Evolutionary conservation across 208 protist genomes (phyloP).

Genomic region (Angomonas ambiguus): DNA sequence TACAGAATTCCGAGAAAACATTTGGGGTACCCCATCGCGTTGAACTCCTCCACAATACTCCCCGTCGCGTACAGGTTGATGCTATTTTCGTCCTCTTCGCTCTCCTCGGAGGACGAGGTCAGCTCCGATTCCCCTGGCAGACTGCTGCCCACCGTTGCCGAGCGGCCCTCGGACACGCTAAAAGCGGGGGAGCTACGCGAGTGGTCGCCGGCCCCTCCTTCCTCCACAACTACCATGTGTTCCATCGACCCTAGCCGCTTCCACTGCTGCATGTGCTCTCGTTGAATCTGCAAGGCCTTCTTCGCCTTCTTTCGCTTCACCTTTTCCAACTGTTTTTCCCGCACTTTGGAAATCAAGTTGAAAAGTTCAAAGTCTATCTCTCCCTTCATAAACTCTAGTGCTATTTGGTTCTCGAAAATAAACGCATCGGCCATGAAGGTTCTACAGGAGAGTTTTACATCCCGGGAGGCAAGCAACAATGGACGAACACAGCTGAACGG

Average conservation of each 20-base stretch:
- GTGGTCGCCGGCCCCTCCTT: background rate
- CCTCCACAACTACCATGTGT: background rate
- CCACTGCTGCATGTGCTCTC: background rate
- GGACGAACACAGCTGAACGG: slow-evolving; percentile 15
- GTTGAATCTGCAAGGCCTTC: slow-evolving; percentile 3
- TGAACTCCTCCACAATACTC: slow-evolving; percentile 34
- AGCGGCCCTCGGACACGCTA: too few relatives aligned
- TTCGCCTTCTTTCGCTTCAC: slow-evolving; percentile 9
- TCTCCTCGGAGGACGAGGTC: background rate
- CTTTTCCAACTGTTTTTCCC: slow-evolving; percentile 13
- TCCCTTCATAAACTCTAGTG: slow-evolving; percentile 34
- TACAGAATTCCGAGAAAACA: slow-evolving; percentile 36
- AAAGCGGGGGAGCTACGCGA: background rate
- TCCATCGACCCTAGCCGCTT: background rate
- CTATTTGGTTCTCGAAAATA: slow-evolving; percentile 24
- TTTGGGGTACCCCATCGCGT: slow-evolving; percentile 34
- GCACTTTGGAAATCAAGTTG: slow-evolving; percentile 21
- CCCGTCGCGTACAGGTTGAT: slow-evolving; percentile 17
- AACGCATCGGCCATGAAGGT: slow-evolving; percentile 33
- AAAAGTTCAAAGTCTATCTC: slow-evolving; percentile 32
- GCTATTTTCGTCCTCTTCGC: background rate
- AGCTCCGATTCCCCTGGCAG: background rate
- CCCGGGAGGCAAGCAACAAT: slow-evolving; percentile 23
- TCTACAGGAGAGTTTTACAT: slow-evolving; percentile 30
- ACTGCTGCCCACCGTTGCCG: background rate